Evolutionary conservation across 139 green algal species (phyloP).

Genomic region (Chlamydomonas sphaeroides): DNA sequence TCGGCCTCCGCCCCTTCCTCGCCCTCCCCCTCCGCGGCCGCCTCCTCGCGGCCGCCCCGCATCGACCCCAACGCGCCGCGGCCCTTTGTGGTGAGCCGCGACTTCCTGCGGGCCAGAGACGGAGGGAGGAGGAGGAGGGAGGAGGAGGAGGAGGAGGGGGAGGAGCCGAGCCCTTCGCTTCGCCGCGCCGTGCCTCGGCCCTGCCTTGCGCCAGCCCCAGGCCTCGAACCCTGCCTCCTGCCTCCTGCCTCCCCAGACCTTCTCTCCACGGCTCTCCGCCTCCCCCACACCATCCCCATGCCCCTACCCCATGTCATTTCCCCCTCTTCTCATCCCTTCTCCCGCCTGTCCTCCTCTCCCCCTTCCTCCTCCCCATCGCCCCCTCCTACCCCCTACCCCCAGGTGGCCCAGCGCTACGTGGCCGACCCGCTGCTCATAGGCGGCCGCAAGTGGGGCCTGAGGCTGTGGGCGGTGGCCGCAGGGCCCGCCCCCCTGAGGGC

Average conservation of each 20-base stretch:
- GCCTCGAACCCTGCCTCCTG: no score
- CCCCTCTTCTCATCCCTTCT: background rate
- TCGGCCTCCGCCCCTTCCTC: no score
- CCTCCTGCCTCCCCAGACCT: background rate
- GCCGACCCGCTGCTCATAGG: conserved; percentile 36
- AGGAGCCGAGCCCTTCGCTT: no score
- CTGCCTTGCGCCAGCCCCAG: no score
- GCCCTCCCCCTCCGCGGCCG: no score
- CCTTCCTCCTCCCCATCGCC: background rate
- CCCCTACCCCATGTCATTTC: no score
- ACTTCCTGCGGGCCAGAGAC: no score
- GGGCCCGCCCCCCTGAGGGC: conserved; percentile 42
- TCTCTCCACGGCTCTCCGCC: no score
- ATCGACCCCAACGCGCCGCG: conserved; percentile 23
- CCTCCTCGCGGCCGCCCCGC: background rate
- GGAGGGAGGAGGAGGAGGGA: no score
- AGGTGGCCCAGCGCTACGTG: conserved; percentile 64
- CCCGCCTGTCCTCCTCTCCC: background rate
- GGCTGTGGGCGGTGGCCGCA: conserved; percentile 59
- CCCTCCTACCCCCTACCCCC: conserved; percentile 28
- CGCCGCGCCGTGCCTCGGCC: no score
- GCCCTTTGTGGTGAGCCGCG: conserved; percentile 24
- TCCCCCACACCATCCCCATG: no score
- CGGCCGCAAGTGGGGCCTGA: conserved; percentile 65
- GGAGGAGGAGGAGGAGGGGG: no score